Evolutionary conservation across 2,329 filamentous ascomycete genomes (phyloP).

Genomic region (Trichoderma gracile): DNA sequence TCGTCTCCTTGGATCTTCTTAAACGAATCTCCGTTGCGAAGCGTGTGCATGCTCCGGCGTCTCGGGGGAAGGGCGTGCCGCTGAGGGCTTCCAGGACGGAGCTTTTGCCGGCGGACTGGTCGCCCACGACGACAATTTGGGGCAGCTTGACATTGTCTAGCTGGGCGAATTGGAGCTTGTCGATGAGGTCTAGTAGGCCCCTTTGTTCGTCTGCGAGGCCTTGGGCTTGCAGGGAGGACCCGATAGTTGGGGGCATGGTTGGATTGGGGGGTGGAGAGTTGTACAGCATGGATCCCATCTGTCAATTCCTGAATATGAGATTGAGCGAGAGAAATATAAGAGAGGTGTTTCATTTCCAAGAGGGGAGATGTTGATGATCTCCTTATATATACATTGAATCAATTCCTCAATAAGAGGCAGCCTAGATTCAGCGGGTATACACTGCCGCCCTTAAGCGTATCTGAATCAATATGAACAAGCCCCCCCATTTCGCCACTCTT

Average conservation of each 20-base stretch:
- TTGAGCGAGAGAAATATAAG: background rate
- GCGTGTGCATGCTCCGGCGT: conserved; percentile 61
- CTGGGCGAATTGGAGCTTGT: conserved; percentile 55
- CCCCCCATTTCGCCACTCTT: conserved; percentile 10
- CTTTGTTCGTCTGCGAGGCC: conserved; percentile 57
- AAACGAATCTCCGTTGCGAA: conserved; percentile 62
- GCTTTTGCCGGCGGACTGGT: conserved; percentile 65
- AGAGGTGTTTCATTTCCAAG: background rate
- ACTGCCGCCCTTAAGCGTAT: background rate
- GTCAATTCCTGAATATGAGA: background rate
- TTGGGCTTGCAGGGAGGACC: conserved; percentile 51
- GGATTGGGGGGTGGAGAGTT: conserved; percentile 8
- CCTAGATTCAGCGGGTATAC: background rate
- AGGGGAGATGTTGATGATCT: background rate
- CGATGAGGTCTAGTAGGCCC: conserved; percentile 58
- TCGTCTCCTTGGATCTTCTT: conserved; percentile 48
- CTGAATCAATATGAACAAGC: too few species aligned
- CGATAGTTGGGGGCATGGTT: conserved; percentile 45
- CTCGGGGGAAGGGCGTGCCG: conserved; percentile 60
- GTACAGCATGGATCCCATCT: conserved; percentile 28
- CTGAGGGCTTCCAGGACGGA: conserved; percentile 65
- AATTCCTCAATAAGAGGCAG: background rate
- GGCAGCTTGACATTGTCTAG: conserved; percentile 56
- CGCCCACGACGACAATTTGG: conserved; percentile 64
- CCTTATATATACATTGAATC: background rate